phyloP scores from a whole-genome alignment of 805 yeast genomes.

The Candida piceae region DNA sequence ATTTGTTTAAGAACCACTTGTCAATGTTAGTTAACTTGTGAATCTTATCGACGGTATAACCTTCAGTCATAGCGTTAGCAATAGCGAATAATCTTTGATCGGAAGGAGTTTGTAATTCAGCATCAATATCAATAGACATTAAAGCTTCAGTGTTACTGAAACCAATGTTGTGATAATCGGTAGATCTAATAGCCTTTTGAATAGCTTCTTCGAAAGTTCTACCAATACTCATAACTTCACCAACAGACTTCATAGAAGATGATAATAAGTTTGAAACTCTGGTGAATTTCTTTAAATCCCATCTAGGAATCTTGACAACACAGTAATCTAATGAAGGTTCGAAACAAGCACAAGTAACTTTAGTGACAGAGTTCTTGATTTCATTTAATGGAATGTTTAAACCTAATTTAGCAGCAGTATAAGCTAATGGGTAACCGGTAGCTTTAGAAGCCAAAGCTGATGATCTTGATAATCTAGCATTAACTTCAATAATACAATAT shows the following conservation, averaged over 20 bases:
- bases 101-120: constrained; percentile 76
- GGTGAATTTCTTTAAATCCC: constrained; percentile 95
- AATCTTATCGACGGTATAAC: constrained; percentile 85
- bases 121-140: constrained; percentile 75
- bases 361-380: constrained; percentile 93
- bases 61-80: constrained; percentile 93
- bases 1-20: constrained; percentile 91
- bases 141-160: constrained; percentile 80
- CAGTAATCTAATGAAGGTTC: constrained; percentile 96
- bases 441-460: constrained; percentile 98
- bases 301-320: constrained; percentile 96
- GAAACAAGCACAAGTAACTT: constrained; percentile 92
- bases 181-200: constrained; percentile 85
- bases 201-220: constrained; percentile 96
- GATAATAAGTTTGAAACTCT: constrained; percentile 93
- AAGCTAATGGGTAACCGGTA: constrained; percentile 97
- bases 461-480: constrained; percentile 94
- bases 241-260: constrained; percentile 96
- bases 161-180: constrained; percentile 93
- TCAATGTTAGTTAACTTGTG: constrained; percentile 92
- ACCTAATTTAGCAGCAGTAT: constrained; percentile 97
- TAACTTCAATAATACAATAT: constrained; percentile 94
- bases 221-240: constrained; percentile 99
- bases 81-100: constrained; percentile 98
- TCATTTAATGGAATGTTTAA: constrained; percentile 93